These are phyloP conservation scores for Pseudopediastrum boryanum DNA, from an alignment of 139 green algal species.

Conservation along the genomic window DNA sequence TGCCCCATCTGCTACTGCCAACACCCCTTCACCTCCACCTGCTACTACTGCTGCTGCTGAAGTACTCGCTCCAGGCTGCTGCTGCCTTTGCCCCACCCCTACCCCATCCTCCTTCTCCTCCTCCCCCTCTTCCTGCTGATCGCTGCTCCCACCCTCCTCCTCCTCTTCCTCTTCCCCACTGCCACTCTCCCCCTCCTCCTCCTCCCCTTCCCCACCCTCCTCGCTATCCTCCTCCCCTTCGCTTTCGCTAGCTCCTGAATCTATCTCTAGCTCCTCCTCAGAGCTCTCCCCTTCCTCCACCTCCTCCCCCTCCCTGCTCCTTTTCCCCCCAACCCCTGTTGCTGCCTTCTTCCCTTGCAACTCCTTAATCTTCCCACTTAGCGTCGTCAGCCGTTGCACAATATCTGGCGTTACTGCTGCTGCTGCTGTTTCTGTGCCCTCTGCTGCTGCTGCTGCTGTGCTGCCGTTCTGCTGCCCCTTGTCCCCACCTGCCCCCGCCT, in stretches of 20 bases:
- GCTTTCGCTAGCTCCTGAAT: constrained; percentile 32
- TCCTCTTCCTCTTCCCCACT: constrained; percentile 31
- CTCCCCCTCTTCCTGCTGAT: constrained; percentile 46
- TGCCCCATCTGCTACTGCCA: constrained; percentile 31
- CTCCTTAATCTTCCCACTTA: constrained; percentile 43
- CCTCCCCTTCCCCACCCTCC: constrained; percentile 22
- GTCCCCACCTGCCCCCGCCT: too few species aligned
- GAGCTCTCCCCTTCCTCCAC: constrained; percentile 24
- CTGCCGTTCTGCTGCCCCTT: not conserved
- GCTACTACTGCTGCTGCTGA: not conserved
- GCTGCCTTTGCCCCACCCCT: constrained; percentile 4
- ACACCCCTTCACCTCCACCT: not conserved
- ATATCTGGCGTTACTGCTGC: constrained; percentile 23
- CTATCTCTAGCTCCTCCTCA: constrained; percentile 36
- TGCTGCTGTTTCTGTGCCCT: not conserved
- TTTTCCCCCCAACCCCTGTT: constrained; percentile 16
- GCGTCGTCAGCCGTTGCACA: constrained; percentile 23
- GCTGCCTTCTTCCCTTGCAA: constrained; percentile 36
- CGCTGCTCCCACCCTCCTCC: constrained; percentile 28
- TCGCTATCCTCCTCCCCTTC: not conserved
- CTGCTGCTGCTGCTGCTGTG: not conserved
- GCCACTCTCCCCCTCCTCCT: constrained; percentile 28
- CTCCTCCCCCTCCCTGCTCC: constrained; percentile 20
- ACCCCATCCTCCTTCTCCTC: constrained; percentile 19
- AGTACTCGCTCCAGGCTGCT: not conserved